Evolutionary conservation across 2,329 filamentous ascomycete species (phyloP), one percentile per base, ranked within the genome.

Genomic region (Rhynchosporium agropyri): DNA sequence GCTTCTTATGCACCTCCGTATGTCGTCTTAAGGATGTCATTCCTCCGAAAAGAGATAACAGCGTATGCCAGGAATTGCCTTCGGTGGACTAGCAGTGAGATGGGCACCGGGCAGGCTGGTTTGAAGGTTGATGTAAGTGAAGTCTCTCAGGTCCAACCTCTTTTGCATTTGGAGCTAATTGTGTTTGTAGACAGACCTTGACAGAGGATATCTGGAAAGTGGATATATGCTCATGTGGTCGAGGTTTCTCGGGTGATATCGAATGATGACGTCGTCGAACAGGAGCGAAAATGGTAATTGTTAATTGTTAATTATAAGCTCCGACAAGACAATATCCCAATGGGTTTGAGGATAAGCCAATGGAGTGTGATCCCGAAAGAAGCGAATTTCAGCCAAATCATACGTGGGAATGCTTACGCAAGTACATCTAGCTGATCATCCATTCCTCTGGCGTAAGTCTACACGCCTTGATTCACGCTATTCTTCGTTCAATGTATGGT

Each of bases 1-100:
- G 42, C 62, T 73, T 15, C 68, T 73, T 2, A 68, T 74, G 65
- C 67, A 73, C 56, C 69, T 68, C 13, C 71, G 8, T 68, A 69
- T 59, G 63, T 69, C 20, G 58, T 61, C 28, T 65, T 68, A 6
- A 62, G 53, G 20, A 50, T 70, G 53, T 48, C 60, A 1, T 64
- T 68, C 29, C 42, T 73, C 1, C 50, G 64, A 2, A 54, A 42
- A 4, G 33, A 66, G 49, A 61, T 62, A 49, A 59, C 59, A 50
- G 28, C 56, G 5, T 68, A 70, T 49, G 48, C 68, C 48, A 49
- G 65, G 29, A 61, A 60, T 3, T 71, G 69, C 60, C 61, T 73
- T 8, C 20, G 53, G 15, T 73, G 72, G 71, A 72, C 73, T 26
- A 69, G 69, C 5, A 29, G 31, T 15, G 53, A 70, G 28, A 73